Evolutionary conservation across 164 flowering plant genomes (phyloP).

Genomic region (Magnolia kwangsiensis): DNA sequence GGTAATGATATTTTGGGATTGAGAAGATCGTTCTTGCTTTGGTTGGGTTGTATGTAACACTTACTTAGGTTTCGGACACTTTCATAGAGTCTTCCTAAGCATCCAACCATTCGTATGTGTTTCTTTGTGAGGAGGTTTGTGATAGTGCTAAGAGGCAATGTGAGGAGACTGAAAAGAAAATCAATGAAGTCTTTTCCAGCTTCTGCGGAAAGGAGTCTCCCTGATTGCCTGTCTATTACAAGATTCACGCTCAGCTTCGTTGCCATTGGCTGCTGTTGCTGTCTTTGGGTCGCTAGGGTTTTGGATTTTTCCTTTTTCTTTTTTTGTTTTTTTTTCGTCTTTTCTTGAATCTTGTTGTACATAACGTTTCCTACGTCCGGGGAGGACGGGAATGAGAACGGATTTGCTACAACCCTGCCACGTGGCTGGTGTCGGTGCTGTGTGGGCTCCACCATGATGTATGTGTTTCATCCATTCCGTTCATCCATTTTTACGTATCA

Average conservation of each 20-base stretch:
- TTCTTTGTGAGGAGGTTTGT: neutral
- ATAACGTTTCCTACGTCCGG: too few relatives aligned
- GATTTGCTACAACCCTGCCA: too few relatives aligned
- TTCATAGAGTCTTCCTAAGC: constrained; percentile 4
- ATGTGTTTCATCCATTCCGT: too few relatives aligned
- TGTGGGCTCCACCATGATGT: too few relatives aligned
- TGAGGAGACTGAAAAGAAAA: constrained; percentile 4
- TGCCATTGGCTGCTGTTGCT: too few relatives aligned
- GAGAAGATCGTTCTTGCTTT: neutral
- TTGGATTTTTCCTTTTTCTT: too few relatives aligned
- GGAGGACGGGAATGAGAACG: too few relatives aligned
- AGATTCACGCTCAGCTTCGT: neutral
- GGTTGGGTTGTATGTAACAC: neutral
- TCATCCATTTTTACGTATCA: too few relatives aligned
- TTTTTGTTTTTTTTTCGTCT: too few relatives aligned
- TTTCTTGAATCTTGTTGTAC: too few relatives aligned
- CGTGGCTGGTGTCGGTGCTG: too few relatives aligned
- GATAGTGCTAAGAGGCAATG: neutral
- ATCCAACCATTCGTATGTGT: neutral
- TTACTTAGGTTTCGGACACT: neutral
- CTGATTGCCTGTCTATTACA: neutral
- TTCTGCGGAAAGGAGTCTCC: constrained; percentile 1
- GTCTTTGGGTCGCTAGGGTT: too few relatives aligned
- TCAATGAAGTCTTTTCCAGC: constrained; percentile 4
- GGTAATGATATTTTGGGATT: neutral